Base-by-base conservation (phyloP, 352 stramenopile species). In the Globisporangium takayamanum region DNA sequence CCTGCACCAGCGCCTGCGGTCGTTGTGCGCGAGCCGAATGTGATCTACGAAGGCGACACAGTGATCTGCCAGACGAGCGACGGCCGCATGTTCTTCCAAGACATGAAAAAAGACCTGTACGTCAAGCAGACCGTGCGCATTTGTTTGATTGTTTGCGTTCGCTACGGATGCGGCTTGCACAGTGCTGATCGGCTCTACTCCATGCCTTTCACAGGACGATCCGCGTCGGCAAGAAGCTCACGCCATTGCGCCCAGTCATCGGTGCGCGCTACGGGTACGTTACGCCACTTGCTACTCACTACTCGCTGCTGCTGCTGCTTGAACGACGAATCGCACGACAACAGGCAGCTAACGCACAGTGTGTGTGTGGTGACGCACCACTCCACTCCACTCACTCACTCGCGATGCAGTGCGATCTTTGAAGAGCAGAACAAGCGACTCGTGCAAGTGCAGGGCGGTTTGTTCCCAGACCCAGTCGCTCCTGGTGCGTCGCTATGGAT, bases 51-150 rank as follows among this genome's bases (percentile, higher is more conserved):
- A 50, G 82, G 82, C 58, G 84, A 94, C 67, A 92, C 84, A 1
- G 82, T 94, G 20, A 90, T 94, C 63, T 94, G 84, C 61, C 75
- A 94, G 66, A 92, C 82, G 10, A 92, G 82, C 57, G 84, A 94
- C 36, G 82, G 79, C 10, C 78, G 84, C 37, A 83, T 92, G 68
- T 94, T 94, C 72, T 94, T 94, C 66, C 80, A 92, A 65, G 64
- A 73, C 51, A 70, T 89, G 64, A 76, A 74, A 26, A 80, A 77
- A 61, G 78, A 87, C 68, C 77, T 86, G 82, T 90, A 56, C 50
- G 79, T 59, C 41, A 11, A 12, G 11, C 39, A 16, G 11, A 18
- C n/a, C 39, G 15, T 44, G 39, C 39, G 5, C 15, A 7, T 14
- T 46, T 46, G 41, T n/a, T 45, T 45, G 37, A 6, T 10, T 30